phyloP scores from a whole-genome alignment of 495 filamentous ascomycete genomes.

The Rusavskia elegans region DNA sequence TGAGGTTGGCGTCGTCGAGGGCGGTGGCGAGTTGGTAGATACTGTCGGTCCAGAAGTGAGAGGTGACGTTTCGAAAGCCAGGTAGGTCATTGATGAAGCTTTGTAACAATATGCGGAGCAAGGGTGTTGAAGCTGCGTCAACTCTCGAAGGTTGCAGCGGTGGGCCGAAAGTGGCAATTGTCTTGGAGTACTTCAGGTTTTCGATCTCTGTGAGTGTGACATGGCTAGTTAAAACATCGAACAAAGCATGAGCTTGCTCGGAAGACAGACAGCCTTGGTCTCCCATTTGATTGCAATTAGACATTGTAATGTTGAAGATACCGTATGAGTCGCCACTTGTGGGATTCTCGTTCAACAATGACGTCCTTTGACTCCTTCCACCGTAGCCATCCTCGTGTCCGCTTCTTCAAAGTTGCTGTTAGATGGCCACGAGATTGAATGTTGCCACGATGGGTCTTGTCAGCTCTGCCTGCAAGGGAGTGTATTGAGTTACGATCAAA shows the following conservation, averaged over 20 bases:
- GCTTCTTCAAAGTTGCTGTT: too few species aligned
- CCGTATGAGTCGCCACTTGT: too few species aligned
- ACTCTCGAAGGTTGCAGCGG: slow-evolving; percentile 27
- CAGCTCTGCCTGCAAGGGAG: too few species aligned
- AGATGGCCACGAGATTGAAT: too few species aligned
- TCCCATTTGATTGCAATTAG: too few species aligned
- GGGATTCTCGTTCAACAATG: too few species aligned
- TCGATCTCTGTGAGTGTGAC: slow-evolving; percentile 47
- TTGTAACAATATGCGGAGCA: slow-evolving; percentile 41
- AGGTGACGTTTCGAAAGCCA: slow-evolving; percentile 36
- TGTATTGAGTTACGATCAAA: too few species aligned
- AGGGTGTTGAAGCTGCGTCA: slow-evolving; percentile 30
- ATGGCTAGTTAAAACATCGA: slow-evolving; percentile 51
- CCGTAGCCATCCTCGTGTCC: too few species aligned
- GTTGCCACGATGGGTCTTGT: too few species aligned
- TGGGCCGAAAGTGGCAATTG: slow-evolving; percentile 40
- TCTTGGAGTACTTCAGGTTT: slow-evolving; percentile 36
- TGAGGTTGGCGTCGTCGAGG: slow-evolving; percentile 41
- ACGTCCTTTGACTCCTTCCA: too few species aligned
- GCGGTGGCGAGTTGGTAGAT: slow-evolving; percentile 27
- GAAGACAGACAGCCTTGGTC: slow-evolving; percentile 1
- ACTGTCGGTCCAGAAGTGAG: slow-evolving; percentile 39
- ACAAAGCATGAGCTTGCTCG: slow-evolving; percentile 38
- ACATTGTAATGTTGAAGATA: too few species aligned
- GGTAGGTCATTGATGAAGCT: slow-evolving; percentile 40